Conservation (phyloP, 805 yeast species). For the Lachancea dasiensis region DNA sequence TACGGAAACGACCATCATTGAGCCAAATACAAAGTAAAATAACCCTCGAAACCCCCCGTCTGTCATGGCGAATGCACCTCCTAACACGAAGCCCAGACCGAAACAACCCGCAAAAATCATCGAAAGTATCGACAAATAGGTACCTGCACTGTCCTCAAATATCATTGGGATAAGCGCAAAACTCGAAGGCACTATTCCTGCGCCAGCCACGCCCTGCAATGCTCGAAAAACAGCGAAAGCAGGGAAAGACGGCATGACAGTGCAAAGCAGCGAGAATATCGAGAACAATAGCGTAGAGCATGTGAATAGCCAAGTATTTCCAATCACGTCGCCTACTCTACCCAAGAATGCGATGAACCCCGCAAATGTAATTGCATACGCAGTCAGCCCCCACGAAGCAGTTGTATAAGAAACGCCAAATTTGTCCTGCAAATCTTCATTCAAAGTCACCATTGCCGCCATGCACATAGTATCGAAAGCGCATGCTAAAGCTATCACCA, state of each 20-base stretch:
- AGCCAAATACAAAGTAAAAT: constrained; percentile 36
- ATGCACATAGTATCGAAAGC: constrained; percentile 21
- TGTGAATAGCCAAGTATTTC: constrained; percentile 32
- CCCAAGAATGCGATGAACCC: constrained; percentile 41
- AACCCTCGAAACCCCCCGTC: constrained; percentile 37
- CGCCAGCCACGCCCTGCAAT: constrained; percentile 40
- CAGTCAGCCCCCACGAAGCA: constrained; percentile 37
- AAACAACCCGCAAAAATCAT: constrained; percentile 28
- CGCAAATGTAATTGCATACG: constrained; percentile 41
- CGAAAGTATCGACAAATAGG: constrained; percentile 26
- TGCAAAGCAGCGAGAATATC: constrained; percentile 32
- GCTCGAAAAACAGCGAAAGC: constrained; percentile 40
- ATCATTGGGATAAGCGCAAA: constrained; percentile 32
- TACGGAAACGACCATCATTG: constrained; percentile 20
- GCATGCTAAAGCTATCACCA: constrained; percentile 12
- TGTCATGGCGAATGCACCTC: constrained; percentile 40
- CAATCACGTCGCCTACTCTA: constrained; percentile 38
- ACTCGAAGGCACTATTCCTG: constrained; percentile 37
- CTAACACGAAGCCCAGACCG: constrained; percentile 38
- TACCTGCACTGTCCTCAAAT: constrained; percentile 23
- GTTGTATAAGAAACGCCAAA: constrained; percentile 14
- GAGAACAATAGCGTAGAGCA: constrained; percentile 23
- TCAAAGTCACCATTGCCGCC: constrained; percentile 19
- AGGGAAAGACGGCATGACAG: constrained; percentile 33
- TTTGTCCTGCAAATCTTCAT: constrained; percentile 14